Conservation (phyloP, 257 asterid genomes). For the Paraleonurus japonicus region DNA sequence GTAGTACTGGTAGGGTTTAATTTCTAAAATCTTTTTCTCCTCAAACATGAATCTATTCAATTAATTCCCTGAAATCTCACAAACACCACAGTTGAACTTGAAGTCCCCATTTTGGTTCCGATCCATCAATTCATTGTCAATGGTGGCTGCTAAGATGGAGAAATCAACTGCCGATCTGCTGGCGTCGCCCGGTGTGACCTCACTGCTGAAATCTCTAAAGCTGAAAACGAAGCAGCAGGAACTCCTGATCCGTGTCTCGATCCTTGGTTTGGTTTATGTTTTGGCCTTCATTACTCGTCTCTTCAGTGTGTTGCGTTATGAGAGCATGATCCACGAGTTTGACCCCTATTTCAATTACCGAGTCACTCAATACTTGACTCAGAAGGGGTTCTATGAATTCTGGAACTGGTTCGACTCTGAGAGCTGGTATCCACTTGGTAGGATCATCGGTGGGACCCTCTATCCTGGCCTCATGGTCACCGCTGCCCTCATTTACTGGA, state of each 20-base stretch:
- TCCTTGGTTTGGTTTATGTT: conserved; percentile 72
- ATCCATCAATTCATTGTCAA: conserved; percentile 21
- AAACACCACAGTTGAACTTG: neutral
- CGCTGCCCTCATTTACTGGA: conserved; percentile 88
- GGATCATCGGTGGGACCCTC: conserved; percentile 93
- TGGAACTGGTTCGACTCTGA: conserved; percentile 99
- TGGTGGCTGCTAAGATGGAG: conserved; percentile 47
- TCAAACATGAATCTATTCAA: conserved; percentile 19
- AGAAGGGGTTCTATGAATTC: conserved; percentile 82
- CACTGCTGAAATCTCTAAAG: conserved; percentile 55
- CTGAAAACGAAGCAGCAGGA: conserved; percentile 97
- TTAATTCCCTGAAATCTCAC: neutral
- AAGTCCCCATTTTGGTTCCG: conserved; percentile 20
- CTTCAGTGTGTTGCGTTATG: conserved; percentile 92
- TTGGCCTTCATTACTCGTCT: conserved; percentile 84
- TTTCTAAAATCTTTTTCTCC: conserved; percentile 11
- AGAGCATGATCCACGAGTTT: conserved; percentile 99
- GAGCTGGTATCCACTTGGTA: conserved; percentile 98
- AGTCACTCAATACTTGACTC: conserved; percentile 76
- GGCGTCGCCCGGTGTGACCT: conserved; percentile 36
- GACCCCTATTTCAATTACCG: conserved; percentile 99
- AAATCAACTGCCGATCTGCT: conserved; percentile 49
- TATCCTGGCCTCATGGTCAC: conserved; percentile 99
- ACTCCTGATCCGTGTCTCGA: conserved; percentile 76
- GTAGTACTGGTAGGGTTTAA: conserved; percentile 37